Base-by-base conservation (phyloP, 176 grass and related monocot species). In the Triticum monococcum region DNA sequence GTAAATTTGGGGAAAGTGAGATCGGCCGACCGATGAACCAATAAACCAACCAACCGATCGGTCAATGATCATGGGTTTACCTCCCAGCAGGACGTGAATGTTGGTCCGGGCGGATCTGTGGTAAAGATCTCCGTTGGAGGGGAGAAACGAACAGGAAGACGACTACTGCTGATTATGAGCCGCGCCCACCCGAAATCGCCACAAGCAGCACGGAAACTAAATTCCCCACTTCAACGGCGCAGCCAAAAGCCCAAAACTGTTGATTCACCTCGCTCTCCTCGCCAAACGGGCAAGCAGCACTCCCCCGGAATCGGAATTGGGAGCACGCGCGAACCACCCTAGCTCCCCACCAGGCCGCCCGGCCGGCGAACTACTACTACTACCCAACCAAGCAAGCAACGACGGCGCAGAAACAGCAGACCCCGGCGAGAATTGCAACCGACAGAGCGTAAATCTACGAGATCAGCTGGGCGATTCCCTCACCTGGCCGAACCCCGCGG, bases 1-100 rank as follows among this genome's bases (percentile, higher is more conserved):
- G 35, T 40, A 79, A 90, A 72, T 33, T 81, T 56, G 65, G 62
- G 62, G 40, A 64, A 73, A 79, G 66, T 68, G 61, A 3, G 68
- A 83, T 84, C 35, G 74, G 35, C 28, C 17, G 36, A 25, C 7
- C 24, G 46, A 72, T 32, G 54, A 1, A n/a, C 2, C 11, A 23
- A 66, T 41, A 37, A 41, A 74, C 17, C 52, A 41, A 8, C 2
- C 12, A 64, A 79, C 43, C 25, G 85, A 87, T 40, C 59, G 64
- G 65, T 17, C 63, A 68, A 12, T 20, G 12, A 66, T 74, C 41
- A 26, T 57, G 24, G 17, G 12, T 85, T 80, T 72, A 57, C 17
- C 59, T 25, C 7, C 38, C n/a, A 12, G 7, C 57, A 35, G 24
- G 57, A 40, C 8, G 59, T 0, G 67, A 57, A 79, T 25, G 4